These are phyloP conservation scores for Ophiostoma australiae DNA, from an alignment of 2,329 filamentous ascomycete genomes.

Conservation along the genomic window DNA sequence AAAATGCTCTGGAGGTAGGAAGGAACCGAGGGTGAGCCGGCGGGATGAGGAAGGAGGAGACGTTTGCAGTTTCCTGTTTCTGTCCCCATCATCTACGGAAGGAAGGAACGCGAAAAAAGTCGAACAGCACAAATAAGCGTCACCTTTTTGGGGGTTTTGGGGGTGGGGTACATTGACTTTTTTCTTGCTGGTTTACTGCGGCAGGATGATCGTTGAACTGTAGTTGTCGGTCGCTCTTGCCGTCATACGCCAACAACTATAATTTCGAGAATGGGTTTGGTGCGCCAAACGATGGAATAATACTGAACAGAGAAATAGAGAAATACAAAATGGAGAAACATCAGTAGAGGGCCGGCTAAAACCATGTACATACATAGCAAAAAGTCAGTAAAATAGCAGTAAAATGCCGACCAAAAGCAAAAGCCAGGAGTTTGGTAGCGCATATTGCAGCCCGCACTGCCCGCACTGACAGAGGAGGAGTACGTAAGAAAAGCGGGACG, in stretches of 20 bases:
- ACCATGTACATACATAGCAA: background rate
- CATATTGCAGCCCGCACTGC: background rate
- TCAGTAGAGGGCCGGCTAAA: background rate
- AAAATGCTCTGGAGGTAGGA: background rate
- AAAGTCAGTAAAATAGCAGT: background rate
- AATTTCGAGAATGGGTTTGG: background rate
- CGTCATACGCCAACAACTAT: constrained; percentile 1
- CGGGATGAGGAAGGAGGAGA: constrained; percentile 4
- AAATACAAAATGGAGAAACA: background rate
- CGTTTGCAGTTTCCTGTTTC: background rate
- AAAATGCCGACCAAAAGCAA: background rate
- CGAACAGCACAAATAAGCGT: background rate
- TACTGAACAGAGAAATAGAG: background rate
- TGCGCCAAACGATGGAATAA: background rate
- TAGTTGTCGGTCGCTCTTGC: background rate
- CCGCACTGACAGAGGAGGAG: constrained; percentile 13
- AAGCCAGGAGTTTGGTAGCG: constrained; percentile 8
- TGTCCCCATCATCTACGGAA: constrained; percentile 12
- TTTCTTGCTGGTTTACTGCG: background rate
- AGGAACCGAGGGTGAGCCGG: background rate
- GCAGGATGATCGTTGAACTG: background rate
- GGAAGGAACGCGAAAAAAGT: constrained; percentile 9
- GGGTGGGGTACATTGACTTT: background rate
- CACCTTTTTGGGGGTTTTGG: background rate
- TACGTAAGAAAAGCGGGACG: constrained; percentile 21